These are phyloP conservation scores for Sphaerulina vaccinii DNA, from an alignment of 2,329 filamentous ascomycete genomes.

Conservation along the genomic window DNA sequence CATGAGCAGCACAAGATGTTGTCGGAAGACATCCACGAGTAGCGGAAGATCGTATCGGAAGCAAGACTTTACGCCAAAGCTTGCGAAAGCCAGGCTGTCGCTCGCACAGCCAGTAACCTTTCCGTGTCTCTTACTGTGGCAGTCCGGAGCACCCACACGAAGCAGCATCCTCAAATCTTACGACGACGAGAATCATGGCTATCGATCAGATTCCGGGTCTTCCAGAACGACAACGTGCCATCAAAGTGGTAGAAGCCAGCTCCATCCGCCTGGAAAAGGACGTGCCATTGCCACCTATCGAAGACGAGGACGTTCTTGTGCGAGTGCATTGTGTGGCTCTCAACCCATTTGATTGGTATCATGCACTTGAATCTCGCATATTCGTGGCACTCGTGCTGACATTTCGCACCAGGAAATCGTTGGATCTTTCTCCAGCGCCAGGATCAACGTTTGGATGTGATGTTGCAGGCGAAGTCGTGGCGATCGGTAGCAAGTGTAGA, in stretches of 20 bases:
- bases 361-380: neutral
- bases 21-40: neutral
- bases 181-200: constrained; percentile 10
- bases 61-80: neutral
- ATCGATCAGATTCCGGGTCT: constrained; percentile 7
- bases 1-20: neutral
- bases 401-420: constrained; percentile 19
- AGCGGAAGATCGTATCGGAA: neutral
- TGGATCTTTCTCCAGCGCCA: constrained; percentile 23
- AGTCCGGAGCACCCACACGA: neutral
- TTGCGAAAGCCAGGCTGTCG: neutral
- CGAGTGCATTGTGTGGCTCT: constrained; percentile 22
- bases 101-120: neutral
- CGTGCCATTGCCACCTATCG: constrained; percentile 14
- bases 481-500: constrained; percentile 16
- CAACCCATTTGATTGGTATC: constrained; percentile 25
- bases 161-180: neutral
- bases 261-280: constrained; percentile 16
- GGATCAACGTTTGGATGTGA: constrained; percentile 24
- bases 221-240: constrained; percentile 18
- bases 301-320: constrained; percentile 21
- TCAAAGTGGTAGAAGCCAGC: constrained; percentile 19
- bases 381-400: neutral
- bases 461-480: constrained; percentile 22
- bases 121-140: no score